Percentiles rank a stretch among this genome's conserved stretches.
These are phyloP conservation scores for Fusarium virguliforme DNA, from an alignment of 2,329 filamentous ascomycete species.

Conservation along the genomic window DNA sequence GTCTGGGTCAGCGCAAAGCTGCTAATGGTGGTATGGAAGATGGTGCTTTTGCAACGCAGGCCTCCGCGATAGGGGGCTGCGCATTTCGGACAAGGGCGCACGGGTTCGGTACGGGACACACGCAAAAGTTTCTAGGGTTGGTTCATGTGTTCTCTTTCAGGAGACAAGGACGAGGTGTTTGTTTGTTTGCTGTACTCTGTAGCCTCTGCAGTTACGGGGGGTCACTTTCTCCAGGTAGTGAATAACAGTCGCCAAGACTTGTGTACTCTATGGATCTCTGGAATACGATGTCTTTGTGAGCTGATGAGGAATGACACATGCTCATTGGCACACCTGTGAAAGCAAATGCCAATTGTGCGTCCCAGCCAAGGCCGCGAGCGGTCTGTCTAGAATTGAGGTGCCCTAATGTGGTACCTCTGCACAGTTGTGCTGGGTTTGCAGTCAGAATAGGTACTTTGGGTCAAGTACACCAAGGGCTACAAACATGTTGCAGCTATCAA, in stretches of 20 bases:
- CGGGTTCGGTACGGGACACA: constrained; percentile 31
- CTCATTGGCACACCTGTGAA: neutral
- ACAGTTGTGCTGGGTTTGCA: constrained; percentile 5
- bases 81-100: constrained; percentile 41
- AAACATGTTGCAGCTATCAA: constrained; percentile 13
- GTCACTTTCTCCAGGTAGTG: constrained; percentile 21
- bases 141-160: constrained; percentile 21
- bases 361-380: constrained; percentile 2
- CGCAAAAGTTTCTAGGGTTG: constrained; percentile 38
- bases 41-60: constrained; percentile 30
- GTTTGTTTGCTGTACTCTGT: constrained; percentile 12
- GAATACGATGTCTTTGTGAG: constrained; percentile 12
- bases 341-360: constrained; percentile 7
- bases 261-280: constrained; percentile 11
- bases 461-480: constrained; percentile 11
- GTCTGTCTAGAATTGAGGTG: constrained; percentile 10
- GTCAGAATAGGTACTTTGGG: neutral
- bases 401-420: constrained; percentile 11
- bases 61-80: constrained; percentile 21
- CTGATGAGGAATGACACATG: constrained; percentile 4
- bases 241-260: constrained; percentile 18
- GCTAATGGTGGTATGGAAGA: constrained; percentile 38
- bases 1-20: constrained; percentile 38
- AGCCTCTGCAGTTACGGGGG: constrained; percentile 4
- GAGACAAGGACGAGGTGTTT: constrained; percentile 19